Base-by-base conservation (phyloP, 768 basidiomycete genomes). In the Termitomyces sp. region DNA sequence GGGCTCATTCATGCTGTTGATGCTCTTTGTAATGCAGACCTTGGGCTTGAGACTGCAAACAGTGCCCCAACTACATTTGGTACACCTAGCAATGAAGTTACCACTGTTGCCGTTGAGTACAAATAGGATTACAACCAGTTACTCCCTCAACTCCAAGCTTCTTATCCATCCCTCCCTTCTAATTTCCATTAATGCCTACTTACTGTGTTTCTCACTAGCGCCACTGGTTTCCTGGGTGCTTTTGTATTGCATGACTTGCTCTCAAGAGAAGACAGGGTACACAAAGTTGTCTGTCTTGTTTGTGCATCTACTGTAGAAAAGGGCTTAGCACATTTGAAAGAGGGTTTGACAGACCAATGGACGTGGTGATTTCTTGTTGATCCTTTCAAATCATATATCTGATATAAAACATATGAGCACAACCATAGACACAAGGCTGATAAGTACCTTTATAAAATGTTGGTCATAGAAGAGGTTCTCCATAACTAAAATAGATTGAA, bases 401-500 rank as follows among this genome's bases (percentile, higher is more conserved):
- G 88, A n/a, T n/a, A n/a, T n/a, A 47, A 41, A 31, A 34, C 39
- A 53, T 20, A 2, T 48, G 41, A 31, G 42, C 44, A 6, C 36
- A 13, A 5, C 13, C 5, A 54, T 26, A 20, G 34, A 1, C n/a
- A 49, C n/a, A 8, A 26, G 34, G n/a, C 24, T 22, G 36, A 20
- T 37, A 14, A 39, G n/a, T 65, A 92, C 93, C 80, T 89, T 92
- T 3, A 88, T 86, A 65, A 98, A 96, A 12, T 88, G 84, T 55
- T 92, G 82, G 61, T 95, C 92, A 69, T 97, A 95, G 68, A 98
- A 97, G 68, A 99, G 72, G 69, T 98, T 90, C 78, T 98, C 93
- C 96, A 98, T 98, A 49, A 99, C 92, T n/a, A n/a, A 68, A 98
- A 98, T 59, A 99, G 74, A 75, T 98, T 95, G 80, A 91, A 94